A percentile compares a stretch with the other conserved stretches of the same genome.
Evolutionary conservation across 331 rosid species (phyloP).

Genomic region (Malus hybrid): DNA sequence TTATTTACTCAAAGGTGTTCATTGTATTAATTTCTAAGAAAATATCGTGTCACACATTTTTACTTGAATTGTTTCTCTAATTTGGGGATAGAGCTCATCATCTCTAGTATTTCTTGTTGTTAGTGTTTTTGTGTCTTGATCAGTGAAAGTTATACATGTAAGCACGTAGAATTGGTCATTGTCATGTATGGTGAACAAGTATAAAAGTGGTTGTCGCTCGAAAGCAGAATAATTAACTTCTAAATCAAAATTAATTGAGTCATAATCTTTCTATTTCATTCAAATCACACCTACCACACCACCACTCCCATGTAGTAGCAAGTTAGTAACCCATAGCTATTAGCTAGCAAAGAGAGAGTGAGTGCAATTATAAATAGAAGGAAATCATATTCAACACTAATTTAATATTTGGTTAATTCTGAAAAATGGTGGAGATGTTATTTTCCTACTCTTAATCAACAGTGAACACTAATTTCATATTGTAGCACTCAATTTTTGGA

Average conservation of each 20-base stretch:
- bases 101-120: no score
- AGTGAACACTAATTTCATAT: slow-evolving; percentile 8
- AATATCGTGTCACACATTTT: no score
- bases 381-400: slow-evolving; percentile 10
- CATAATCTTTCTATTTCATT: background rate
- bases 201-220: no score
- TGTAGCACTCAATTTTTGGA: background rate
- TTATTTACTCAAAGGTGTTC: no score
- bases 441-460: background rate
- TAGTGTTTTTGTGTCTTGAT: no score
- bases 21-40: no score
- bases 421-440: background rate
- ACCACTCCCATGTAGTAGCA: background rate
- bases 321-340: background rate
- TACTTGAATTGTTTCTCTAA: no score
- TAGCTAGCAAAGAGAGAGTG: background rate
- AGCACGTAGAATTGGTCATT: no score
- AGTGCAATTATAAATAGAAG: background rate
- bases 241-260: background rate
- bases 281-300: background rate
- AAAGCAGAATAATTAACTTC: background rate
- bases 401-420: background rate
- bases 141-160: no score
- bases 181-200: no score
- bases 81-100: no score